Evolutionary conservation across 169 alveolate species (phyloP).

Genomic region (Plasmodium sp.): DNA sequence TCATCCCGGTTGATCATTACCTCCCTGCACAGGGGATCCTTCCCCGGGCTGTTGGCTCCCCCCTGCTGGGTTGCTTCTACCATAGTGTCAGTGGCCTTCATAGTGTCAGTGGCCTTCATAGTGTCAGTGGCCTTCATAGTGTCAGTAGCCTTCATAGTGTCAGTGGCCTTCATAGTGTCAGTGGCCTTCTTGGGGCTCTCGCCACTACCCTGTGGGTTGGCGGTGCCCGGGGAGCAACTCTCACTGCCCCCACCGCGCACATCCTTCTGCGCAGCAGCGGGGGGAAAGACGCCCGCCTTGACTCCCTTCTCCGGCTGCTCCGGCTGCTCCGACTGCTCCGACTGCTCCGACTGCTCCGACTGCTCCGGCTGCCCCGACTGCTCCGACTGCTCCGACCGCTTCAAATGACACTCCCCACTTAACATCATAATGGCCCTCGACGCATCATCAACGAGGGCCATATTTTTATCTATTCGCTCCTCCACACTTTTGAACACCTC

Average conservation of each 20-base stretch:
- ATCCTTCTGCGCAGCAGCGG: not conserved
- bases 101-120: no score
- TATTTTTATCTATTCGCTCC: not conserved
- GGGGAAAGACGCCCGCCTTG: not conserved
- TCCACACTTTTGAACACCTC: not conserved
- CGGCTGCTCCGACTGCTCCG: no score
- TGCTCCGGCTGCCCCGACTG: no score
- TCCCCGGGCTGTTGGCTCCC: not conserved
- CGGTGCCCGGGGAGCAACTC: not conserved
- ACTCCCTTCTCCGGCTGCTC: not conserved
- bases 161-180: no score
- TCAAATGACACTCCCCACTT: not conserved
- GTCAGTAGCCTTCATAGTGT: no score
- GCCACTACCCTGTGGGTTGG: not conserved
- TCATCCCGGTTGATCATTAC: not conserved
- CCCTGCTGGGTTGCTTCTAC: not conserved
- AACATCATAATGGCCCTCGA: not conserved
- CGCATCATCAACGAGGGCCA: not conserved
- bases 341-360: no score
- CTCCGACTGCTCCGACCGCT: not conserved
- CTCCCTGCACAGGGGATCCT: not conserved
- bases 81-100: not conserved
- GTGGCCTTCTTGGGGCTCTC: not conserved
- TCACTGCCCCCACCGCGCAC: not conserved
- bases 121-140: no score